phyloP scores from a whole-genome alignment of 257 asterid species.

The Paraleonurus japonicus region DNA sequence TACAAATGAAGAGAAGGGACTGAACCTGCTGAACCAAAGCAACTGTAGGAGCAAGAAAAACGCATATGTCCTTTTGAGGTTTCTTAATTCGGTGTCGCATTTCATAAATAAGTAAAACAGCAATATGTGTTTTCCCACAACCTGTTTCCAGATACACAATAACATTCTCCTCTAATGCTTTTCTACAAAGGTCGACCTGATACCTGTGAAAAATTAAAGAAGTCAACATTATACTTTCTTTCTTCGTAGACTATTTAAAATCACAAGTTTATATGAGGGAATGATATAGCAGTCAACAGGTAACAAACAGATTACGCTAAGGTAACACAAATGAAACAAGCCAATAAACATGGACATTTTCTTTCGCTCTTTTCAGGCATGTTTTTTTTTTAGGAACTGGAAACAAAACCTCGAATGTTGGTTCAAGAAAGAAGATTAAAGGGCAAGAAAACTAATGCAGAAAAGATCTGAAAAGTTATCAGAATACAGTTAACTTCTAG shows the following conservation, averaged over 20 bases:
- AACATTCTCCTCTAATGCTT: constrained; percentile 82
- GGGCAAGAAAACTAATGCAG: background rate
- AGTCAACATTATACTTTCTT: constrained; percentile 6
- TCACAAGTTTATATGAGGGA: constrained; percentile 17
- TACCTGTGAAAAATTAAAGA: constrained; percentile 52
- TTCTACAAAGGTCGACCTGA: constrained; percentile 83
- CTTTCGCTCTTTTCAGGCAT: constrained; percentile 1
- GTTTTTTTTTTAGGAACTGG: background rate
- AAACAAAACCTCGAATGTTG: constrained; percentile 7
- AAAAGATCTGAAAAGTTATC: background rate
- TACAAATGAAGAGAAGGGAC: constrained; percentile 16
- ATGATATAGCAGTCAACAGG: constrained; percentile 5
- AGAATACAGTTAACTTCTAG: background rate
- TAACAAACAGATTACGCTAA: constrained; percentile 1
- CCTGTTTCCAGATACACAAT: constrained; percentile 89
- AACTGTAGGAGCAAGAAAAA: constrained; percentile 95
- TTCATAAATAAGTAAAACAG: constrained; percentile 83
- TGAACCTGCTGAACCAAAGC: constrained; percentile 94
- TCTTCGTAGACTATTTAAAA: background rate
- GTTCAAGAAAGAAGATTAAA: background rate
- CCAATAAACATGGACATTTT: background rate
- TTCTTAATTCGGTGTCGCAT: constrained; percentile 83
- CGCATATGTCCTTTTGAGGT: constrained; percentile 80
- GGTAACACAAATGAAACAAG: constrained; percentile 18
- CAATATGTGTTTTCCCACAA: constrained; percentile 95